Conservation (phyloP, 768 basidiomycete species). For the Termitomyces sp. region DNA sequence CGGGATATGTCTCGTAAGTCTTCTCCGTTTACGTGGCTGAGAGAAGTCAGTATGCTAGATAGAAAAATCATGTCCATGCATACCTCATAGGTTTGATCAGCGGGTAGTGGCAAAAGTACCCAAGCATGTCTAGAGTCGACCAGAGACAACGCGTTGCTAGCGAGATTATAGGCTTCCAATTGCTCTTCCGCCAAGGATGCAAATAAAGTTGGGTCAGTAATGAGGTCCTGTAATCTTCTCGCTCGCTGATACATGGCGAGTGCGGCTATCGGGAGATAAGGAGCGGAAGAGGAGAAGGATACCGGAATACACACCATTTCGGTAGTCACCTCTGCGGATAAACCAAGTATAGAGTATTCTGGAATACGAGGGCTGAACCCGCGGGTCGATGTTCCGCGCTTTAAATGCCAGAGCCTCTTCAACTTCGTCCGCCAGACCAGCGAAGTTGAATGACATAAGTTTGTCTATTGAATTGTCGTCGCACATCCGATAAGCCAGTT, state of each 20-base stretch:
- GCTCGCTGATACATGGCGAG: constrained; percentile 92
- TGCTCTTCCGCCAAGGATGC: constrained; percentile 59
- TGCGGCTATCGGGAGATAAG: constrained; percentile 55
- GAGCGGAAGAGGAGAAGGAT: constrained; percentile 8
- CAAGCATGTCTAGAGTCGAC: constrained; percentile 81
- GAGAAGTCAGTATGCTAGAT: constrained; percentile 7
- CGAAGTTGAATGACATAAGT: constrained; percentile 80
- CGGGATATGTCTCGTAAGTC: constrained; percentile 73
- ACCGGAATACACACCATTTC: constrained; percentile 64
- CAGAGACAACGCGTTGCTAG: constrained; percentile 85
- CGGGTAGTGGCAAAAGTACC: constrained; percentile 63
- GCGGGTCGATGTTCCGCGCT: constrained; percentile 89
- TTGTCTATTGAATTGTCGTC: constrained; percentile 79
- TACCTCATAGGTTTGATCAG: constrained; percentile 45
- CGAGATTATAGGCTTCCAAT: constrained; percentile 77
- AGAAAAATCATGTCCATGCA: constrained; percentile 27
- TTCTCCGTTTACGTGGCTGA: constrained; percentile 69
- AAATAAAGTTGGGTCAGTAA: constrained; percentile 35
- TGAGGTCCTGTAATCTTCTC: constrained; percentile 65
- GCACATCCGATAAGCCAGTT: constrained; percentile 90
- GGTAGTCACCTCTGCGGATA: constrained; percentile 81
- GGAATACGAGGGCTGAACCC: constrained; percentile 80
- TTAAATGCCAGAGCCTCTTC: constrained; percentile 89
- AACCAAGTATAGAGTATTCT: constrained; percentile 95
- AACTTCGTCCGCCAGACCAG: constrained; percentile 81